Conservation (phyloP, 208 protist genomes). For the Vickermania ingenoplastis region DNA sequence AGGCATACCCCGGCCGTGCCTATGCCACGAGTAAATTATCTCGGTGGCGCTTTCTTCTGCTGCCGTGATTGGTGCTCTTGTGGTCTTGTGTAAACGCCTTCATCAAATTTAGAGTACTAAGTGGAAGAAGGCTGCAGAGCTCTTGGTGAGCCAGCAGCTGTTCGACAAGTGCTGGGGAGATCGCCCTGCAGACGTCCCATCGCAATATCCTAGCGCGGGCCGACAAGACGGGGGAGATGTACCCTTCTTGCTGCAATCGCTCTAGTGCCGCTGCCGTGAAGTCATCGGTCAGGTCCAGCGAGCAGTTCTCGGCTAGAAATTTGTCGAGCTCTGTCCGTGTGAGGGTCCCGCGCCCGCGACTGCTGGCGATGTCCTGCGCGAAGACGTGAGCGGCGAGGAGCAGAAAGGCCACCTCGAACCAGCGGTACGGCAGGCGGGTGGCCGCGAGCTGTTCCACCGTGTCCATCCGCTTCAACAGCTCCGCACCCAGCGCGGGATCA, state of each 20-base stretch:
- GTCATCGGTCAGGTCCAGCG: neutral
- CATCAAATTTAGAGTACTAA: neutral
- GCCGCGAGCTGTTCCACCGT: slow-evolving; percentile 3
- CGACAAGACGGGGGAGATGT: neutral
- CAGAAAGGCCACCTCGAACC: slow-evolving; percentile 28
- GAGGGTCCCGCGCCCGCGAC: slow-evolving; percentile 39
- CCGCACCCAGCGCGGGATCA: neutral
- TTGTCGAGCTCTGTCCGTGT: slow-evolving; percentile 26
- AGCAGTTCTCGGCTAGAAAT: slow-evolving; percentile 22
- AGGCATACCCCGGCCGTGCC: too few species aligned
- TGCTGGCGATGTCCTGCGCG: slow-evolving; percentile 16
- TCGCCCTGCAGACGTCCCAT: neutral
- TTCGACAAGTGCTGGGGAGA: neutral
- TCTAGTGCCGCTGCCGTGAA: neutral
- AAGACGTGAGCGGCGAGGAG: slow-evolving; percentile 50
- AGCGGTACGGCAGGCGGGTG: neutral
- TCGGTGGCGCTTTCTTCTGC: too few species aligned
- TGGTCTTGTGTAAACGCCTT: too few species aligned
- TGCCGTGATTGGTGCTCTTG: too few species aligned
- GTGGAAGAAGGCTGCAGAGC: neutral
- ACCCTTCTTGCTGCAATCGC: neutral
- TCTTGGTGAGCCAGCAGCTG: neutral
- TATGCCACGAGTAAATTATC: too few species aligned
- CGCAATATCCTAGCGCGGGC: neutral
- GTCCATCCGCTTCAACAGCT: neutral